phyloP scores from a whole-genome alignment of 164 flowering plant species.

The Euptelea pleiosperma region DNA sequence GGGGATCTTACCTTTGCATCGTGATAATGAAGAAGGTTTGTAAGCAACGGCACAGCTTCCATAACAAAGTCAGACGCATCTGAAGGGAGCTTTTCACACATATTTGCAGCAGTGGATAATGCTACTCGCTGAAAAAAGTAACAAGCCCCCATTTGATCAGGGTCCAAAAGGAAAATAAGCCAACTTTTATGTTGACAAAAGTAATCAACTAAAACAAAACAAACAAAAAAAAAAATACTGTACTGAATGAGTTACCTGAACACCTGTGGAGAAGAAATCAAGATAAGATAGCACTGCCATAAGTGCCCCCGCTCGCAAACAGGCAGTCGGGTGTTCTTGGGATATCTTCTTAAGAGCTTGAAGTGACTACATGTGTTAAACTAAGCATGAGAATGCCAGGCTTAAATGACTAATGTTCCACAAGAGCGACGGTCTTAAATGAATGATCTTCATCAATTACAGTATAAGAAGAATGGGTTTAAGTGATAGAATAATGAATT shows the following conservation, averaged over 20 bases:
- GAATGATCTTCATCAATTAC: too few relatives aligned
- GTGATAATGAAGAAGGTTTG: slow-evolving; percentile 93
- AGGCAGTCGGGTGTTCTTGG: slow-evolving; percentile 98
- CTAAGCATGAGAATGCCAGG: too few relatives aligned
- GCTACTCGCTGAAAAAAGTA: slow-evolving; percentile 76
- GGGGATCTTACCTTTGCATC: slow-evolving; percentile 69
- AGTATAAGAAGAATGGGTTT: too few relatives aligned
- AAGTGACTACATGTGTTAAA: slow-evolving; percentile 58
- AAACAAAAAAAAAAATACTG: neutral
- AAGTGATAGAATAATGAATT: too few relatives aligned
- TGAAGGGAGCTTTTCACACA: slow-evolving; percentile 98
- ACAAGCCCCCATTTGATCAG: neutral
- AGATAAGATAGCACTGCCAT: slow-evolving; percentile 98
- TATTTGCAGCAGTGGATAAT: slow-evolving; percentile 96
- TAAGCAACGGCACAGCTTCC: slow-evolving; percentile 96
- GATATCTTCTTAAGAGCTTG: slow-evolving; percentile 99
- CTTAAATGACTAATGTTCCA: too few relatives aligned
- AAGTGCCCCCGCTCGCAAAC: slow-evolving; percentile 94
- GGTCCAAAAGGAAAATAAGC: neutral
- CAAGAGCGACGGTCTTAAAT: too few relatives aligned
- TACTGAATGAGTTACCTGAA: slow-evolving; percentile 53
- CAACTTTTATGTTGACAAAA: neutral
- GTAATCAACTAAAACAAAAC: neutral
- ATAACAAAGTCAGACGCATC: slow-evolving; percentile 99
- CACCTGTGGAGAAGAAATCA: slow-evolving; percentile 98